phyloP scores from a whole-genome alignment of 805 yeast species.

The Blastobotrys parvus region DNA sequence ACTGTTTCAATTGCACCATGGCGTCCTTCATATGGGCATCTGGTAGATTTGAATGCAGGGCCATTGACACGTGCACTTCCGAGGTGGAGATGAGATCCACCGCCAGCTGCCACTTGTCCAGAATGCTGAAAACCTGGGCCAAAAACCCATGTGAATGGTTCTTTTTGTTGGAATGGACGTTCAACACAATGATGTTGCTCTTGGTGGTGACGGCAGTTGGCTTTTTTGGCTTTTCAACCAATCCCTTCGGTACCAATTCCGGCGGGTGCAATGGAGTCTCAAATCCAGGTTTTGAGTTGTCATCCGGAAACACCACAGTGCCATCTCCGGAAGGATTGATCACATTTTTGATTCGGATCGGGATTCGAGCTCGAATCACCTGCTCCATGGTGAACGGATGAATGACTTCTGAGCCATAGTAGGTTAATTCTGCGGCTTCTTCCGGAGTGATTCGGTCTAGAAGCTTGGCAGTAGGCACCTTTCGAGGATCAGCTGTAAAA shows the following conservation, averaged over 20 bases:
- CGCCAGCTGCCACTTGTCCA: conserved; percentile 76
- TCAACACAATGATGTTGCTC: conserved; percentile 82
- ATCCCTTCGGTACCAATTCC: conserved; percentile 31
- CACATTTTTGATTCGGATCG: conserved; percentile 93
- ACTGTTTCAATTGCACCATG: conserved; percentile 62
- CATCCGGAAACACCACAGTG: conserved; percentile 89
- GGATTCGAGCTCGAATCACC: conserved; percentile 91
- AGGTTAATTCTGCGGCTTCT: conserved; percentile 96
- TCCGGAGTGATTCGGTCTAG: conserved; percentile 90
- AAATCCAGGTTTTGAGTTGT: conserved; percentile 76
- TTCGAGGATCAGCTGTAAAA: conserved; percentile 96
- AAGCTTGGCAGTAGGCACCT: conserved; percentile 82
- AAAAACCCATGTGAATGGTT: conserved; percentile 90
- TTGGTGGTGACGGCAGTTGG: conserved; percentile 97
- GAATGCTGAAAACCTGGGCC: conserved; percentile 78
- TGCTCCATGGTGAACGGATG: conserved; percentile 99
- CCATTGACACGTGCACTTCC: conserved; percentile 98
- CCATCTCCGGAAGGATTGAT: conserved; percentile 90
- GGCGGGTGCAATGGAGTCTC: conserved; percentile 95
- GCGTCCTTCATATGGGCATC: conserved; percentile 67
- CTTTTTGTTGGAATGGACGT: conserved; percentile 89
- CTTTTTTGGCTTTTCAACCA: conserved; percentile 32
- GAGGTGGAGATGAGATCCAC: conserved; percentile 96
- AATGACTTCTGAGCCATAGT: conserved; percentile 95
- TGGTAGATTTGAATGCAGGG: conserved; percentile 59